A percentile compares a stretch with the other conserved stretches of the same genome.
phyloP scores from a whole-genome alignment of 2,329 filamentous ascomycete species.

The Xylariaceae sp. region DNA sequence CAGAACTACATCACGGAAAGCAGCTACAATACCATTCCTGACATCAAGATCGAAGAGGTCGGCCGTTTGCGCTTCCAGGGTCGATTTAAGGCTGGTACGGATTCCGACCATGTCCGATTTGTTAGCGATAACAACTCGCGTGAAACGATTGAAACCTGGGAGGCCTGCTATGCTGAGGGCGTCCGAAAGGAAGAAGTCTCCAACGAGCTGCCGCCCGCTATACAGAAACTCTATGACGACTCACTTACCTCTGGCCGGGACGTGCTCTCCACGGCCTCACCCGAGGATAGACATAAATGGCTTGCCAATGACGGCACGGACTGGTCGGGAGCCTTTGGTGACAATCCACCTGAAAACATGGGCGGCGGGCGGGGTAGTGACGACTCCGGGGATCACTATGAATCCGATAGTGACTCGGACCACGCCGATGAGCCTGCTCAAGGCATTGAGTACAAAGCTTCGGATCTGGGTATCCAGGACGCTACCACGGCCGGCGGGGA shows the following conservation, averaged over 20 bases:
- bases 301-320: conserved; percentile 74
- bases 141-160: conserved; percentile 93
- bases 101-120: conserved; percentile 78
- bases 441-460: conserved; percentile 24
- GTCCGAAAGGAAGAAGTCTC: conserved; percentile 68
- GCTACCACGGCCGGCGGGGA: conserved; percentile 31
- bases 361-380: conserved; percentile 21
- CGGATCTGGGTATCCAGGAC: conserved; percentile 37
- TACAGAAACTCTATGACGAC: conserved; percentile 74
- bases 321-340: conserved; percentile 81
- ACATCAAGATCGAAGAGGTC: conserved; percentile 72
- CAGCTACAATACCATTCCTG: conserved; percentile 65
- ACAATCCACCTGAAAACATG: conserved; percentile 60
- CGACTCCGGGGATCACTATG: conserved; percentile 31
- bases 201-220: conserved; percentile 66
- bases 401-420: conserved; percentile 34
- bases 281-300: conserved; percentile 74
- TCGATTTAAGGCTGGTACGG: conserved; percentile 84
- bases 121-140: conserved; percentile 82
- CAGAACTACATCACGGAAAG: conserved; percentile 89
- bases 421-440: conserved; percentile 32
- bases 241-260: conserved; percentile 77
- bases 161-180: conserved; percentile 84
- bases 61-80: conserved; percentile 77
- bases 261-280: conserved; percentile 66